Evolutionary conservation across 257 asterid species (phyloP).

Genomic region (Jacaranda copaia): DNA sequence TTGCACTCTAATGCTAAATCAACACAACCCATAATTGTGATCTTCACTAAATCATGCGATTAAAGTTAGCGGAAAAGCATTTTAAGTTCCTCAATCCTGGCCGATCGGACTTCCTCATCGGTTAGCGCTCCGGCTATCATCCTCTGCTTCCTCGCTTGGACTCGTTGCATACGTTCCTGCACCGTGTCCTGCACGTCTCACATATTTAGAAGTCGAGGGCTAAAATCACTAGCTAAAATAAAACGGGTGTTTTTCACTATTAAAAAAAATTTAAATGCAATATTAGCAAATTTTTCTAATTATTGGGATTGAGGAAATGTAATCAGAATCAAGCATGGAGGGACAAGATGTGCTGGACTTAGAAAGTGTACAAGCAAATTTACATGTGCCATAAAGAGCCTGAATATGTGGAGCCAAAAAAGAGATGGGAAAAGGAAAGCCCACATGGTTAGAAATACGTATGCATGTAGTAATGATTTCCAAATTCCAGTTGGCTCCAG

Average conservation of each 20-base stretch:
- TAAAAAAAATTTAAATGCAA: too few relatives aligned
- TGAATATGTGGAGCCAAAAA: not conserved
- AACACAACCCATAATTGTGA: not conserved
- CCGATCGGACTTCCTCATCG: conserved; percentile 80
- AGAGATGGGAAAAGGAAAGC: not conserved
- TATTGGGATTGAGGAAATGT: too few relatives aligned
- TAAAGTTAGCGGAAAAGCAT: conserved; percentile 66
- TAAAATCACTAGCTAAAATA: too few relatives aligned
- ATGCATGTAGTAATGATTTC: not conserved
- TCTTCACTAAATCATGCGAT: not conserved
- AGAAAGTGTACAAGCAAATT: not conserved
- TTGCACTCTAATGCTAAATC: not conserved
- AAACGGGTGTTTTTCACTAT: too few relatives aligned
- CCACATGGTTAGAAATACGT: not conserved
- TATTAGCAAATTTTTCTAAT: not conserved
- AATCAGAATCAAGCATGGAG: not conserved
- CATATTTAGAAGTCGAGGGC: not conserved
- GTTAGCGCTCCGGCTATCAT: conserved; percentile 87
- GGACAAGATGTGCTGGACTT: not conserved
- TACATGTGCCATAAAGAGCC: conserved; percentile 3
- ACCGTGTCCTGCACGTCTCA: conserved; percentile 56
- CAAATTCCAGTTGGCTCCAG: conserved; percentile 3
- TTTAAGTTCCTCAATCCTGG: conserved; percentile 78
- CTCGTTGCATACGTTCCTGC: conserved; percentile 81
- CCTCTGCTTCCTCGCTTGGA: conserved; percentile 76